Base-by-base conservation (phyloP, 768 basidiomycete genomes). In the Xerocomellus amylosporus region DNA sequence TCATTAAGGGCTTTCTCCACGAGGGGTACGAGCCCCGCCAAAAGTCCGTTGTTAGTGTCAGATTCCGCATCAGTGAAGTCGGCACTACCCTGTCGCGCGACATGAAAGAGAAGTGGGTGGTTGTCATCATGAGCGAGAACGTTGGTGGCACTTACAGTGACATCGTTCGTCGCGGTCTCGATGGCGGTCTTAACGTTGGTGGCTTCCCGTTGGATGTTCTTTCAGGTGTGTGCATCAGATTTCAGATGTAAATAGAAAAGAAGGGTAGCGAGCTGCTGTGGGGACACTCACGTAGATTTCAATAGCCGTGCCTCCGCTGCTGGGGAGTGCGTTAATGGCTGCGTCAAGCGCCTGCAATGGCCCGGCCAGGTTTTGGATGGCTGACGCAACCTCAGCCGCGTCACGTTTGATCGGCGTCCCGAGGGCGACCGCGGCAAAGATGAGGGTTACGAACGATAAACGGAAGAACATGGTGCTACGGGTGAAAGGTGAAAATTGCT, bases 381-480 rank as follows among this genome's bases (percentile, higher is more conserved):
- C 62, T 1, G 5, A 3, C 39, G 20, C 8, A 9, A 62, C 28
- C 36, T 28, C 4, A 4, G 2, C 5, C 2, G 5, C n/a, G 46
- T 44, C 51, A 40, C 56, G 64, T 49, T 46, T 55, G 43, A 53
- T 40, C 1, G 56, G 56, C n/a, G 36, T 37, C 9, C 56, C 63
- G 40, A 65, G 24, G 26, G 49, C 38, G n/a, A 34, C 39, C 37
- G 53, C 8, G 8, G 56, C 64, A 39, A 59, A 10, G 42, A 52
- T 2, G 37, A 64, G 56, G 6, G 34, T 42, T 36, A 59, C 39
- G 14, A 62, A 46, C 9, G 54, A 58, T 12, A 41, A 45, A 31
- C n/a, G 53, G n/a, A 62, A 33, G 38, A 48, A 30, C 62, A 63
- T 63, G 31, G 39, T 7, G 33, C 2, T 40, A 12, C 19, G 24